Evolutionary conservation across 805 yeast species (phyloP).

Genomic region (Lipomyces sp.): DNA sequence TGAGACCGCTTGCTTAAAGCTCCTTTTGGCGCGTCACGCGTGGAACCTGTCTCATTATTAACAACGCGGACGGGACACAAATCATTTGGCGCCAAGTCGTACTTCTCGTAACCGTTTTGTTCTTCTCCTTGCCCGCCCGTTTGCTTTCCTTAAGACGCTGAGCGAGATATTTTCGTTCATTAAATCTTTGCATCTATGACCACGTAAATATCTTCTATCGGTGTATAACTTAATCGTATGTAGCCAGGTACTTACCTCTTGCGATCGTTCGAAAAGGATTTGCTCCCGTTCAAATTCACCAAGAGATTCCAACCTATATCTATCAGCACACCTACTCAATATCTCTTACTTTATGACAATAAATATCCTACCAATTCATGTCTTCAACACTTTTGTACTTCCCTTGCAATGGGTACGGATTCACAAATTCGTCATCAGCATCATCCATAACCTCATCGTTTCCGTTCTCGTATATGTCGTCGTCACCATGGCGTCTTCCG

Average conservation of each 20-base stretch:
- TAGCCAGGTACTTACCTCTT: slow-evolving; percentile 52
- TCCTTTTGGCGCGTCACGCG: slow-evolving; percentile 51
- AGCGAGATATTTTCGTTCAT: slow-evolving; percentile 81
- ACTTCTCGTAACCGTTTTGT: slow-evolving; percentile 38
- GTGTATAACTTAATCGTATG: background rate
- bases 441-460: slow-evolving; percentile 47
- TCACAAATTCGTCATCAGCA: slow-evolving; percentile 47
- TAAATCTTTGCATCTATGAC: slow-evolving; percentile 69
- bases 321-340: background rate
- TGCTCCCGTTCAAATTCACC: slow-evolving; percentile 94
- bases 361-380: slow-evolving; percentile 49
- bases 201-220: background rate
- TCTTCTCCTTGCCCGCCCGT: slow-evolving; percentile 43
- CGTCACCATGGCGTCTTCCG: slow-evolving; percentile 44
- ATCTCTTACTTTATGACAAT: background rate
- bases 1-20: slow-evolving; percentile 54
- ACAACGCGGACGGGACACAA: no score
- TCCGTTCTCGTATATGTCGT: slow-evolving; percentile 38
- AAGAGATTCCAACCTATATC: slow-evolving; percentile 57
- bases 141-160: slow-evolving; percentile 73
- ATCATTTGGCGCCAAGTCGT: background rate
- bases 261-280: slow-evolving; percentile 87
- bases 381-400: slow-evolving; percentile 85
- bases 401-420: slow-evolving; percentile 94
- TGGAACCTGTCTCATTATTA: slow-evolving; percentile 43